Evolutionary conservation across 352 stramenopile species (phyloP), one percentile per base, ranked within the genome.

Genomic region (Thalassiosira pacifica): DNA sequence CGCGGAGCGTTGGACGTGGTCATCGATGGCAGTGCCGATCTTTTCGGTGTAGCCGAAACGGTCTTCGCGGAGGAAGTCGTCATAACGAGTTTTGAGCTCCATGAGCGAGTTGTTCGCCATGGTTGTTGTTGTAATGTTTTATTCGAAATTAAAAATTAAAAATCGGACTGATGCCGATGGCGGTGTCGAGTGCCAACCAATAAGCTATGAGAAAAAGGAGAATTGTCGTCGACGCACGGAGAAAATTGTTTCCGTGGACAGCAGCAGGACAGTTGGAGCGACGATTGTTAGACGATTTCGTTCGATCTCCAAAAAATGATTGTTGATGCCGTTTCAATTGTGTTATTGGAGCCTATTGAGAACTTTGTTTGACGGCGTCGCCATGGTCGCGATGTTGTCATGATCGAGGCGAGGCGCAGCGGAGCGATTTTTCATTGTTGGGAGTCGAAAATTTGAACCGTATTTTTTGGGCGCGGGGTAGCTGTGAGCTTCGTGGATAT

Each of bases 21-120:
- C 88, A 79, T 94, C 90, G 57, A 94, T 87, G 40, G 85, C 76
- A 24, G 86, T 93, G 42, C 64, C 78, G 27, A 94, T 93, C 34
- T 82, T 69, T 48, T 94, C 90, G n/a, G 85, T 53, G 55, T 91
- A 88, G 27, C 82, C 57, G 61, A 85, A 94, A 1, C 79, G 66
- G 26, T 92, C 87, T 37, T 76, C 63, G 29, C 88, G 82, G 57
- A 94, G 84, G 75, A 94, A 94, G 24, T 87, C 84, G 40, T 94
- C 87, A 64, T 92, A 94, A 11, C 81, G 73, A 45, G 81, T 76
- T 2, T 76, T 73, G 16, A 91, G 79, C 37, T 91, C 86, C 19
- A 74, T 45, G 27, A 83, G 75, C 64, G 55, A 79, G 42, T 86
- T 86, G 31, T 24, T 31, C 37, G 52, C 52, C 48, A 70, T 79